Evolutionary conservation across 2,329 filamentous ascomycete genomes (phyloP).

Genomic region (Ophiostoma sp.): DNA sequence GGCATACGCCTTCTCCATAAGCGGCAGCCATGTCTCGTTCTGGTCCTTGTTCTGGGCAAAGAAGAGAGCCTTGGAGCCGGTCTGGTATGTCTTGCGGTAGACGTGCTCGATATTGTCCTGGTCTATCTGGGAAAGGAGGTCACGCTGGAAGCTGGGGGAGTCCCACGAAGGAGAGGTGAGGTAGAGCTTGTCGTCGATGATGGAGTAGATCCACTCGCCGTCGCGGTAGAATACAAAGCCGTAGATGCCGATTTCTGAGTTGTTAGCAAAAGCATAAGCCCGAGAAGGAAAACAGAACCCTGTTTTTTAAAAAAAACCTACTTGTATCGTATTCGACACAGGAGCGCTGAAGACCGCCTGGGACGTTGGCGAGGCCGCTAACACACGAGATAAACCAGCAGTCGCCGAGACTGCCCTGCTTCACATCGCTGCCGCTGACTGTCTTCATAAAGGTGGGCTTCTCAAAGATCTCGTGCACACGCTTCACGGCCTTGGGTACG

Average conservation of each 20-base stretch:
- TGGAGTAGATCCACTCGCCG: slow-evolving; percentile 86
- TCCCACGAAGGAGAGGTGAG: slow-evolving; percentile 78
- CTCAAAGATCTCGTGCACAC: slow-evolving; percentile 68
- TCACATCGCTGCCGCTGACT: slow-evolving; percentile 66
- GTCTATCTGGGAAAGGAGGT: slow-evolving; percentile 69
- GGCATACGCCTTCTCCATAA: slow-evolving; percentile 74
- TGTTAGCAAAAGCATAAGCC: slow-evolving; percentile 13
- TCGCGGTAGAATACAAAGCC: slow-evolving; percentile 41
- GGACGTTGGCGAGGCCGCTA: slow-evolving; percentile 68
- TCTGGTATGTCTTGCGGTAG: slow-evolving; percentile 66
- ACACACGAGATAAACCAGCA: slow-evolving; percentile 79
- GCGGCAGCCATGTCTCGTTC: slow-evolving; percentile 74
- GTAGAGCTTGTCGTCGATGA: slow-evolving; percentile 86
- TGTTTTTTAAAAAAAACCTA: slow-evolving; percentile 31
- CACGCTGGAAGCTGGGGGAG: slow-evolving; percentile 66
- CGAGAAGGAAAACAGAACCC: neutral
- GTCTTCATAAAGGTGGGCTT: slow-evolving; percentile 63
- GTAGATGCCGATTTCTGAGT: slow-evolving; percentile 10
- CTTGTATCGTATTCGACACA: slow-evolving; percentile 69
- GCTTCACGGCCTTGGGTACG: slow-evolving; percentile 69
- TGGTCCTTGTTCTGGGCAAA: slow-evolving; percentile 69
- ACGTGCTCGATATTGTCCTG: slow-evolving; percentile 59
- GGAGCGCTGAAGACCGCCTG: slow-evolving; percentile 62
- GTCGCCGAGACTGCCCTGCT: slow-evolving; percentile 71
- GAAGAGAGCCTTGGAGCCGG: slow-evolving; percentile 67